Base-by-base conservation (phyloP, 208 protist species). In the Acanthamoeba triangularis region DNA sequence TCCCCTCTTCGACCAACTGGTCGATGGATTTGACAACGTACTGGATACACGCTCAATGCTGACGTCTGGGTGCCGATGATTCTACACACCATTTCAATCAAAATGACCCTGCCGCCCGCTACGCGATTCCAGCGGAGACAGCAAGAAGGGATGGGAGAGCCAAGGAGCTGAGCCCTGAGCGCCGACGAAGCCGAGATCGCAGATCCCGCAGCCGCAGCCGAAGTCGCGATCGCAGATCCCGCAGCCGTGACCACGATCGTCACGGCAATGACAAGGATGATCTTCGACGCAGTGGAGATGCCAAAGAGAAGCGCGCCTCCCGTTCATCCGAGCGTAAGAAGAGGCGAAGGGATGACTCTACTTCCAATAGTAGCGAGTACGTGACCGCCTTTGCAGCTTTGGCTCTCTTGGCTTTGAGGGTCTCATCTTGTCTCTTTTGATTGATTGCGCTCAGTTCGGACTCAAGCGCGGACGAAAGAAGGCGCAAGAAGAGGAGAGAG, bases 401-500 rank as follows among this genome's bases (percentile, higher is more conserved):
- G 74, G 20, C 44, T 10, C 3, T 52, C 25, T 47, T 8, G 3
- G 35, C 2, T 4, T 8, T 82, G 25, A 67, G 3, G 28, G 6
- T n/a, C 37, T 41, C 74, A 28, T n/a, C 33, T 82, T 44, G 41
- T 44, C 41, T 47, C 23, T 18, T 63, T 3, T 41, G 16, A 30
- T 4, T 30, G 30, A 37, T 65, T 23, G 6, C 30, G 20, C 1
- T 14, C 72, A 80, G 67, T 23, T 91, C 87, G 56, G 30, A 28
- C 65, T 93, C 88, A 5, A 91, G 85, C 33, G 85, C 74, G 3
- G 52, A 91, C 28, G 88, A 76, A 35, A 47, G 59, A 16, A 76
- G 49, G 37, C 52, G 61, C 30, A 47, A 28, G 35, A 74, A 37
- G 41, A 93, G 41, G 41, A 93, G 41, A 13, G 88, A 69, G 33